Conservation (phyloP, 805 yeast species). For the Candida wancherniae region DNA sequence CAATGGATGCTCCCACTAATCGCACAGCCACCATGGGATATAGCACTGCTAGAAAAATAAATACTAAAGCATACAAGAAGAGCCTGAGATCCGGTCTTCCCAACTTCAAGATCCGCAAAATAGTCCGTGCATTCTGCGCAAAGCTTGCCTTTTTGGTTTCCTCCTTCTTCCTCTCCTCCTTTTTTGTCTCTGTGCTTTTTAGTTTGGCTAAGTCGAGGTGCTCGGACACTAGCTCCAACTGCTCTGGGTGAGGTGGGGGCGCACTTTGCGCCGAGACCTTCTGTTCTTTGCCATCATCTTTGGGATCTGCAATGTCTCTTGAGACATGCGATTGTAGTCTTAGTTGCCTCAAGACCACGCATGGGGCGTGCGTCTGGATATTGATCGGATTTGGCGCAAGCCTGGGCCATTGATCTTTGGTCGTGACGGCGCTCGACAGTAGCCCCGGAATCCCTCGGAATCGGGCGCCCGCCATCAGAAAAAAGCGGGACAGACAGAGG, state of each 20-base stretch:
- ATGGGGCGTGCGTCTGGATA: too few relatives aligned
- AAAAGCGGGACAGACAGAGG: too few relatives aligned
- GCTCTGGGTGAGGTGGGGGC: constrained; percentile 5
- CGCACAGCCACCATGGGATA: constrained; percentile 42
- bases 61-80: constrained; percentile 36
- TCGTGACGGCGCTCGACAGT: too few relatives aligned
- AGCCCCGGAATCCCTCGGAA: too few relatives aligned
- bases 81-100: constrained; percentile 38
- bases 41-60: constrained; percentile 40
- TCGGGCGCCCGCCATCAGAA: too few relatives aligned
- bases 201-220: constrained; percentile 9
- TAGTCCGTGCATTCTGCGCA: constrained; percentile 31
- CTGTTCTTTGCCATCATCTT: too few relatives aligned
- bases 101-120: constrained; percentile 33
- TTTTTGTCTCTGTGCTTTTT: constrained; percentile 7
- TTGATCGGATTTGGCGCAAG: too few relatives aligned
- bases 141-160: constrained; percentile 24
- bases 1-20: constrained; percentile 40
- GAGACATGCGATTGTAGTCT: too few relatives aligned
- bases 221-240: constrained; percentile 7
- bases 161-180: constrained; percentile 27
- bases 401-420: too few relatives aligned
- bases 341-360: too few relatives aligned
- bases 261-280: too few relatives aligned
- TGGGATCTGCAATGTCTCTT: too few relatives aligned